Conservation (phyloP, 2,329 filamentous ascomycete species). For the Beauveria medogensis region DNA sequence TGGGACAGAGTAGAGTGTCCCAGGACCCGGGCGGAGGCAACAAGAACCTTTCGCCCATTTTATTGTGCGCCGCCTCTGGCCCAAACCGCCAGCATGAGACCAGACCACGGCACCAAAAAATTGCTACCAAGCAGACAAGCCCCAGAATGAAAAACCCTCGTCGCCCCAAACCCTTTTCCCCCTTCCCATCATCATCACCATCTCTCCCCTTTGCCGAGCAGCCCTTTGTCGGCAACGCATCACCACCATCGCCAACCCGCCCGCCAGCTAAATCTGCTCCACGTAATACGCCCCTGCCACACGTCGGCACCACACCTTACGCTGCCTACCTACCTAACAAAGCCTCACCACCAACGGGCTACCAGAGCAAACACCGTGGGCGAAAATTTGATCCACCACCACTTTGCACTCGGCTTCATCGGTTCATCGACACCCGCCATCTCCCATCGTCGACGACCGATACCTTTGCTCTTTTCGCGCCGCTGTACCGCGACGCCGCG, state of each 20-base stretch:
- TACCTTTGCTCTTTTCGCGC: background rate
- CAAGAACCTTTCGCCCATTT: conserved; percentile 12
- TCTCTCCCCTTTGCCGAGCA: conserved; percentile 12
- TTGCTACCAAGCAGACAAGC: conserved; percentile 26
- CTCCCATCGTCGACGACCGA: background rate
- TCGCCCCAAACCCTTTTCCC: conserved; percentile 13
- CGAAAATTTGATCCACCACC: conserved; percentile 8
- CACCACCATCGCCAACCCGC: conserved; percentile 14
- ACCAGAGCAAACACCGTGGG: conserved; percentile 3
- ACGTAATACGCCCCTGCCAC: conserved; percentile 11
- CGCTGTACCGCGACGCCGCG: background rate
- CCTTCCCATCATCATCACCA: conserved; percentile 9
- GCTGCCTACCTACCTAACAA: conserved; percentile 7
- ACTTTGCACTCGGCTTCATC: background rate
- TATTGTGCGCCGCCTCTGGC: conserved; percentile 26
- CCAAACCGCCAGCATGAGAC: conserved; percentile 33
- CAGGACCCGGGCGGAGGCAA: conserved; percentile 6
- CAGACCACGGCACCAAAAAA: conserved; percentile 26
- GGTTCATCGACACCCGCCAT: background rate
- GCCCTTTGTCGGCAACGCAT: conserved; percentile 11
- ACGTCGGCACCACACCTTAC: background rate
- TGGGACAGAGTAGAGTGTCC: background rate
- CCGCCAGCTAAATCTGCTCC: conserved; percentile 8
- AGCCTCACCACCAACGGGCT: conserved; percentile 8
- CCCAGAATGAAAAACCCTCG: conserved; percentile 25